Evolutionary conservation across 331 rosid species (phyloP).

Genomic region (Rhamnella rubrinervis): DNA sequence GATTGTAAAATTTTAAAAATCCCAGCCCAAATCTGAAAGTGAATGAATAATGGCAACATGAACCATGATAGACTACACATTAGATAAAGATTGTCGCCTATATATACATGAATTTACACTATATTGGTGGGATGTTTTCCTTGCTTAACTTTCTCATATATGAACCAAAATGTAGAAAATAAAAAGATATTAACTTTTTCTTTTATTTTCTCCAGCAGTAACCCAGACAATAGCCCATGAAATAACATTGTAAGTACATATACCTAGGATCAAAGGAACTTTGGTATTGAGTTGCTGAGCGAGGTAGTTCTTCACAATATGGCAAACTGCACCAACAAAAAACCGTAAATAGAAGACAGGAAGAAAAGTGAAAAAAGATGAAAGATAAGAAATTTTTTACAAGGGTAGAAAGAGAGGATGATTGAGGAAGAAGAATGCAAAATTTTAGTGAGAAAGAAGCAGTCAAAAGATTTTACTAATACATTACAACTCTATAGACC

Average conservation of each 20-base stretch:
- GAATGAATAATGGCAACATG: not conserved
- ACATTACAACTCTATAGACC: not conserved
- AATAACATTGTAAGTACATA: conserved; percentile 7
- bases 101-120: too few species aligned
- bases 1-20: too few species aligned
- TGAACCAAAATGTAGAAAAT: not conserved
- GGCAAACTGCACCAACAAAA: conserved; percentile 62
- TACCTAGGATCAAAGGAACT: conserved; percentile 95
- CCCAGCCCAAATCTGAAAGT: too few species aligned
- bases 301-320: conserved; percentile 84
- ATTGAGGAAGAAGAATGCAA: not conserved
- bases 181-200: not conserved
- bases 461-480: too few species aligned
- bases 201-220: not conserved
- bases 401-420: not conserved
- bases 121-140: not conserved
- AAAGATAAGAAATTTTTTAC: not conserved
- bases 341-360: not conserved
- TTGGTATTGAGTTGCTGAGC: conserved; percentile 64
- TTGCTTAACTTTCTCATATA: not conserved
- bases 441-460: not conserved
- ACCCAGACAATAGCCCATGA: not conserved
- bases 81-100: too few species aligned
- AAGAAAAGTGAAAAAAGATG: not conserved
- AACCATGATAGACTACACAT: not conserved